A percentile compares a stretch with the other conserved stretches of the same genome.
Conservation (phyloP, 768 basidiomycete genomes). For the Suillus tomentosus region DNA sequence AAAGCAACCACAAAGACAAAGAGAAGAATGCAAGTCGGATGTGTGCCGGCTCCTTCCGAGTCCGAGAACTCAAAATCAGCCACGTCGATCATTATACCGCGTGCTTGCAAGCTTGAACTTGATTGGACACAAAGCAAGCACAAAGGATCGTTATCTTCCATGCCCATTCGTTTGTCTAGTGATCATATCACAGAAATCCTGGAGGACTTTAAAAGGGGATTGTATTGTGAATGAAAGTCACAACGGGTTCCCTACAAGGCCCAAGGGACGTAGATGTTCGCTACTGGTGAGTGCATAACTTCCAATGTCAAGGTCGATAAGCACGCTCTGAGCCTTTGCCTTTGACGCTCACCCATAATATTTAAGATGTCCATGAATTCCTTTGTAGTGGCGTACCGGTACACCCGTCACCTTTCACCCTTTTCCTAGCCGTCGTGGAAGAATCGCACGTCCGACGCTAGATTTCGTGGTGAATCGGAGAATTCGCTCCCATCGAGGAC, state of each 20-base stretch:
- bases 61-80: not conserved
- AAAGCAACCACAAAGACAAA: not conserved
- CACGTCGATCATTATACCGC: not conserved
- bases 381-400: constrained; percentile 33
- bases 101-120: not conserved
- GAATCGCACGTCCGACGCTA: not conserved
- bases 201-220: not conserved
- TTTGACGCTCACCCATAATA: not conserved
- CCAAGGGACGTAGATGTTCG: not conserved
- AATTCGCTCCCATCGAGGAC: not conserved
- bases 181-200: not conserved
- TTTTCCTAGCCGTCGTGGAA: not conserved
- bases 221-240: not conserved
- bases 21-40: not conserved
- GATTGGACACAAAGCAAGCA: not conserved
- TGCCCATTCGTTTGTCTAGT: not conserved
- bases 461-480: not conserved
- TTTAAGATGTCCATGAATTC: constrained; percentile 21
- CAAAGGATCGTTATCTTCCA: not conserved
- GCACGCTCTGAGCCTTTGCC: not conserved
- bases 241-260: not conserved
- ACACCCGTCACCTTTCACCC: constrained; percentile 20
- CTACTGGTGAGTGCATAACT: not conserved
- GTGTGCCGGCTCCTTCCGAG: not conserved
- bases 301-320: not conserved